These are phyloP conservation scores for Pichia sp. DNA, from an alignment of 1,139 yeast genomes.

Conservation along the genomic window DNA sequence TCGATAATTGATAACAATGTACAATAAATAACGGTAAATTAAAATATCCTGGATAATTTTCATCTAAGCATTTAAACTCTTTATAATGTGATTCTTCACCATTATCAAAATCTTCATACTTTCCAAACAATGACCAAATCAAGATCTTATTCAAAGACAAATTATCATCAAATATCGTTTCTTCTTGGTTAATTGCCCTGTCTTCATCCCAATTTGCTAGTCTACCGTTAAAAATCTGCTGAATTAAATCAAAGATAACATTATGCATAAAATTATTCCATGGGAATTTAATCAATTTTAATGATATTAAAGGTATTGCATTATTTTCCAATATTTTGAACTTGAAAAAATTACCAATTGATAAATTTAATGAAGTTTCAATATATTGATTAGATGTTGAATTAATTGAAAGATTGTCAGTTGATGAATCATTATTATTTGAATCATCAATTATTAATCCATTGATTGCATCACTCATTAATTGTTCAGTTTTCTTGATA, in stretches of 20 bases:
- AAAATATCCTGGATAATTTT: conserved; percentile 27
- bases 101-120: conserved; percentile 20
- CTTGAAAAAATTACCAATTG: conserved; percentile 52
- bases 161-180: conserved; percentile 28
- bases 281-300: conserved; percentile 49
- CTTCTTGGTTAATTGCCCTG: conserved; percentile 28
- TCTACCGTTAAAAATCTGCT: conserved; percentile 83
- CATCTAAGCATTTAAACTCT: conserved; percentile 15
- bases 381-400: conserved; percentile 13
- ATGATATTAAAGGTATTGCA: conserved; percentile 25
- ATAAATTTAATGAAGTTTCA: conserved; percentile 22
- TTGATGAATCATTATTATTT: conserved; percentile 11
- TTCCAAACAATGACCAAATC: conserved; percentile 30
- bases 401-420: neutral
- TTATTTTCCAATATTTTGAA: conserved; percentile 26
- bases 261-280: conserved; percentile 98
- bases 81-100: conserved; percentile 5
- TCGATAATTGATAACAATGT: conserved; percentile 59
- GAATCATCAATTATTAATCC: conserved; percentile 20
- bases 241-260: conserved; percentile 96
- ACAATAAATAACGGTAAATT: conserved; percentile 28
- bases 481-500: conserved; percentile 24
- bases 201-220: conserved; percentile 31
- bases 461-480: conserved; percentile 30
- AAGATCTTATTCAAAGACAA: conserved; percentile 28